Percentiles rank a stretch among this genome's conserved stretches.
Conservation (phyloP, 2,329 filamentous ascomycete species). For the Fusarium piperis region DNA sequence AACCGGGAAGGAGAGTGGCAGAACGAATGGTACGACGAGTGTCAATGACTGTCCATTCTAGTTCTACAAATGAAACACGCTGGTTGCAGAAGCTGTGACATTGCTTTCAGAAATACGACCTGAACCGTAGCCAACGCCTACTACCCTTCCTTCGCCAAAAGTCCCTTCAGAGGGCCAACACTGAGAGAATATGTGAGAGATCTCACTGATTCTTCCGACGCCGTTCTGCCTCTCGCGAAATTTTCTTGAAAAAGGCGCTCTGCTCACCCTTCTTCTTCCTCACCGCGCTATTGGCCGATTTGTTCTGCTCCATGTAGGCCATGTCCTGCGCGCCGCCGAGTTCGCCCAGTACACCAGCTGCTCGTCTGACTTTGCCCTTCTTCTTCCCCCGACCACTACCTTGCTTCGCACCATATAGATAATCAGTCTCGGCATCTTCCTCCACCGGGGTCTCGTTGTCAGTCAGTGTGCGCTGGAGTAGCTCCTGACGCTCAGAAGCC, state of each 20-base stretch:
- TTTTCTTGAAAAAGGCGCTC: constrained; percentile 33
- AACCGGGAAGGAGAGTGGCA: no score
- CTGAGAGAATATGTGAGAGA: no score
- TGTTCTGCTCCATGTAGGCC: neutral
- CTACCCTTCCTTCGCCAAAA: no score
- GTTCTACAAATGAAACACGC: no score
- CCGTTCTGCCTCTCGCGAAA: constrained; percentile 25
- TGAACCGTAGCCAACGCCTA: no score
- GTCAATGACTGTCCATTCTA: no score
- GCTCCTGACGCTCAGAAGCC: constrained; percentile 77
- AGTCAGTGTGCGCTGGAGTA: constrained; percentile 82
- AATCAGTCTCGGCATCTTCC: constrained; percentile 5
- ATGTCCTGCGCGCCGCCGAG: no score
- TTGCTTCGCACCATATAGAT: neutral
- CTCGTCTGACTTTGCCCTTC: neutral
- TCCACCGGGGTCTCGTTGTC: constrained; percentile 68
- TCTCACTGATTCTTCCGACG: neutral
- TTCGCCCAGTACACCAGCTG: no score
- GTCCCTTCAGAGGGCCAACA: no score
- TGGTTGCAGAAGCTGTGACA: no score
- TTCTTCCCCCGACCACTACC: neutral
- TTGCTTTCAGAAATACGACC: no score
- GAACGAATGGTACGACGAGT: no score
- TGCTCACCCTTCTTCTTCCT: constrained; percentile 17
- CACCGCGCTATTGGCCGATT: neutral